A percentile compares a stretch with the other conserved stretches of the same genome.
phyloP scores from a whole-genome alignment of 768 basidiomycete genomes.

The Sarcodon sp. region DNA sequence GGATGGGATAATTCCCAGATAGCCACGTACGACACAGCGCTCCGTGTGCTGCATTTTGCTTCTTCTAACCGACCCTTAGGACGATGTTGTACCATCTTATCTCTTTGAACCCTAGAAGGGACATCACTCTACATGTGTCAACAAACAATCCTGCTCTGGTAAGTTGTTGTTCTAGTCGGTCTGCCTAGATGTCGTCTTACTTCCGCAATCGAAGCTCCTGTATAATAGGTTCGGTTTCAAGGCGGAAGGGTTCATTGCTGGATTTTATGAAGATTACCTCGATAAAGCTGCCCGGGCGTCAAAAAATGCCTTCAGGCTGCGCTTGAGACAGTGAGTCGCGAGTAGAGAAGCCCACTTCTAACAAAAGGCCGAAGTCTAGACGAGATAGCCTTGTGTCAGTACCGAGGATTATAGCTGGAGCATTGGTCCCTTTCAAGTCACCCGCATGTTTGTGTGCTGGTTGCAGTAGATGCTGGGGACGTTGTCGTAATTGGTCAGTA shows the following conservation, averaged over 20 bases:
- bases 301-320: slow-evolving; percentile 70
- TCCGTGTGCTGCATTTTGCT: background rate
- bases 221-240: slow-evolving; percentile 87
- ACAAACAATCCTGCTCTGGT: slow-evolving; percentile 36
- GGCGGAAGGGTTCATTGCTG: slow-evolving; percentile 71
- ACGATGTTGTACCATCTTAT: slow-evolving; percentile 73
- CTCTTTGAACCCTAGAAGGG: slow-evolving; percentile 54
- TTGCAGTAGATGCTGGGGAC: no score
- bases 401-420: no score
- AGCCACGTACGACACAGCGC: slow-evolving; percentile 40
- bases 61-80: slow-evolving; percentile 21
- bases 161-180: no score
- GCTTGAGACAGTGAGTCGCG: slow-evolving; percentile 41
- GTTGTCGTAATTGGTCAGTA: no score
- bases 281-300: slow-evolving; percentile 55
- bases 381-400: no score
- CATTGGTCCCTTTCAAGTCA: no score
- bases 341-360: no score
- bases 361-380: no score
- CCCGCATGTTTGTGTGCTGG: no score
- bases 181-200: no score
- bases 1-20: slow-evolving; percentile 78
- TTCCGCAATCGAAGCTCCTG: slow-evolving; percentile 32
- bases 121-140: slow-evolving; percentile 76
- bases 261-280: slow-evolving; percentile 76